A percentile compares a stretch with the other conserved stretches of the same genome.
Conservation (phyloP, 1,284 basidiomycete species). For the Thelephora terrestris region DNA sequence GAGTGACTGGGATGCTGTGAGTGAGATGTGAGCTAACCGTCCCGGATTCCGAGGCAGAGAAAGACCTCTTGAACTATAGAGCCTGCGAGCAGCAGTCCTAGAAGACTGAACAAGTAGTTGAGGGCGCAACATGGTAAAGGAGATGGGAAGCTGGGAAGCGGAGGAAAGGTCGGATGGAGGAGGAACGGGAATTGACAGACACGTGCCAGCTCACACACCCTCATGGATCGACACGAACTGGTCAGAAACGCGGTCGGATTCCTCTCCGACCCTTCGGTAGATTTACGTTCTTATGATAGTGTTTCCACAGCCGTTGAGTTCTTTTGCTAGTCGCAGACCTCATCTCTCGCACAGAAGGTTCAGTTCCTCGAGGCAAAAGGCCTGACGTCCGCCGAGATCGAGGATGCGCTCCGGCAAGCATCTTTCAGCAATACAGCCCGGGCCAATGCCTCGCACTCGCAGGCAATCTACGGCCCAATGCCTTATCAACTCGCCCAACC, state of each 20-base stretch:
- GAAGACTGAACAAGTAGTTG: slow-evolving; percentile 34
- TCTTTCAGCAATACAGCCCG: slow-evolving; percentile 23
- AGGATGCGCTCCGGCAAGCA: slow-evolving; percentile 70
- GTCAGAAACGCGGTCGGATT: slow-evolving; percentile 75
- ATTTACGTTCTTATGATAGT: slow-evolving; percentile 7
- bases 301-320: neutral
- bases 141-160: slow-evolving; percentile 7
- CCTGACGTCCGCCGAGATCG: slow-evolving; percentile 76
- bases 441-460: slow-evolving; percentile 22
- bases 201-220: neutral
- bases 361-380: slow-evolving; percentile 95
- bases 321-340: slow-evolving; percentile 49
- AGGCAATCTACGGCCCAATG: slow-evolving; percentile 31
- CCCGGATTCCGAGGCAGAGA: neutral
- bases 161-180: slow-evolving; percentile 12
- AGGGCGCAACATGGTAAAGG: slow-evolving; percentile 28
- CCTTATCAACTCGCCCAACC: slow-evolving; percentile 32
- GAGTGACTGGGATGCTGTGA: slow-evolving; percentile 20
- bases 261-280: slow-evolving; percentile 66
- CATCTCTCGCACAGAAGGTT: slow-evolving; percentile 76
- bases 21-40: slow-evolving; percentile 8
- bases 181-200: neutral
- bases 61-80: slow-evolving; percentile 40
- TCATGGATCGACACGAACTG: slow-evolving; percentile 53
- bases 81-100: slow-evolving; percentile 38